Conservation (phyloP, 495 filamentous ascomycete species). For the Aspergillus indologenus region DNA sequence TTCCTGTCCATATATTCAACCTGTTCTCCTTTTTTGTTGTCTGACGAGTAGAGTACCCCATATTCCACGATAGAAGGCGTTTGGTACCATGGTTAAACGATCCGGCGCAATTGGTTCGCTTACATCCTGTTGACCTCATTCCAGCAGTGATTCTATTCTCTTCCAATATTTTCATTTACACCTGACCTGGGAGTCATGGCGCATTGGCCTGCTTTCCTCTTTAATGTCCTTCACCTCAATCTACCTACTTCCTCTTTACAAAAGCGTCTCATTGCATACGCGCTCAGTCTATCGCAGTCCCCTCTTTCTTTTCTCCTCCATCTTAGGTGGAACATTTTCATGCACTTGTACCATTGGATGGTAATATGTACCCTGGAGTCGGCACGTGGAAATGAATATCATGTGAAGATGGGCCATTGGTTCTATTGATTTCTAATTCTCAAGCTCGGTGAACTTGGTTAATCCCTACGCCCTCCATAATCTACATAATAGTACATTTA, state of each 20-base stretch:
- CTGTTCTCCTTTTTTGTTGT: constrained; percentile 26
- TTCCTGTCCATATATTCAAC: constrained; percentile 25
- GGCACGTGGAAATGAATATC: constrained; percentile 17
- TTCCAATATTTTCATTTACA: constrained; percentile 2
- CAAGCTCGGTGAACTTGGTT: constrained; percentile 25
- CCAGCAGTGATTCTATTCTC: constrained; percentile 7
- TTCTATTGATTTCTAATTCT: constrained; percentile 31
- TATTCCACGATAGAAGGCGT: constrained; percentile 50
- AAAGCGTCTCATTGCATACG: constrained; percentile 33
- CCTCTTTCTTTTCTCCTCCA: constrained; percentile 18
- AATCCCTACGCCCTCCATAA: constrained; percentile 21
- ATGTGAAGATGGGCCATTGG: constrained; percentile 24
- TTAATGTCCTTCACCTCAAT: neutral
- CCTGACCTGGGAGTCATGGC: neutral
- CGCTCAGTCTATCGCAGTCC: constrained; percentile 18
- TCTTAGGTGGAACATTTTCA: constrained; percentile 15
- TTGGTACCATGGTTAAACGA: constrained; percentile 39
- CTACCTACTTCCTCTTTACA: constrained; percentile 31
- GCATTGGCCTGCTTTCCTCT: constrained; percentile 7
- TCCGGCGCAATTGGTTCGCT: constrained; percentile 25
- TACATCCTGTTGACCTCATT: neutral
- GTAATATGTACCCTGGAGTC: constrained; percentile 10
- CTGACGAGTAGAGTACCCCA: constrained; percentile 37
- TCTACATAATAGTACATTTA: neutral
- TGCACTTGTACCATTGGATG: constrained; percentile 13